Evolutionary conservation across 257 asterid species (phyloP), one percentile per base, ranked within the genome.

Genomic region (Solanum rostratum): DNA sequence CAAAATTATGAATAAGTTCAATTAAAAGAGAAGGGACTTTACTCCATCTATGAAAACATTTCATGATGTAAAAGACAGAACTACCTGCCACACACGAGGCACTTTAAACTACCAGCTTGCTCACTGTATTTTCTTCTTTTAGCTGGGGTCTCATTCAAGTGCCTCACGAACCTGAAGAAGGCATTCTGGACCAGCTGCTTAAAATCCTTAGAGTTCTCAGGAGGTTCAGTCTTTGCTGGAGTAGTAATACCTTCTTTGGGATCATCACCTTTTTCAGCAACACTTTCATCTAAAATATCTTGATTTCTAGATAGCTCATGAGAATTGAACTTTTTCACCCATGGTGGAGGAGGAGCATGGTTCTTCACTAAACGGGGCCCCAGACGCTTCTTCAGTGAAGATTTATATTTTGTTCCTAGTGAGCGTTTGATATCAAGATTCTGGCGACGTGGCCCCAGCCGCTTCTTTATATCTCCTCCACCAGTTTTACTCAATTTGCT

Each of bases 71-170:
- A 87, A 90, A 85, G 88, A 93, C 96, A 89, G 89, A 94, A 94
- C 97, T 92, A 94, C 97, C 97, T 92, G 92, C 94, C 92, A 73
- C 95, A 92, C 39, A 89, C 92, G 83, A 89, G 85, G 92, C 98
- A 94, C 92, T 90, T 94, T 88, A 94, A 85, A 88, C 85, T 85
- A 92, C 93, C 91, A 85, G 85, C 92, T 85, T 88, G 90, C 85
- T 90, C 92, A 85, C 16, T 71, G 90, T 84, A 89, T 66, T 88
- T 90, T 84, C 84, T 89, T 84, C 94, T 92, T 84, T 90, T 89
- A 29, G 85, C 87, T 14, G 87, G 89, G n/a, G 91, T 90, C 87
- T 90, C 95, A 81, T 90, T 89, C 84, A 90, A 87, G 85, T 88
- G 92, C 85, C 93, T 93, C 83, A 93, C 90, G 90, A 89, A 91